These are phyloP conservation scores for Phlebiopsis flavidoalba DNA, from an alignment of 768 basidiomycete genomes.

Conservation along the genomic window DNA sequence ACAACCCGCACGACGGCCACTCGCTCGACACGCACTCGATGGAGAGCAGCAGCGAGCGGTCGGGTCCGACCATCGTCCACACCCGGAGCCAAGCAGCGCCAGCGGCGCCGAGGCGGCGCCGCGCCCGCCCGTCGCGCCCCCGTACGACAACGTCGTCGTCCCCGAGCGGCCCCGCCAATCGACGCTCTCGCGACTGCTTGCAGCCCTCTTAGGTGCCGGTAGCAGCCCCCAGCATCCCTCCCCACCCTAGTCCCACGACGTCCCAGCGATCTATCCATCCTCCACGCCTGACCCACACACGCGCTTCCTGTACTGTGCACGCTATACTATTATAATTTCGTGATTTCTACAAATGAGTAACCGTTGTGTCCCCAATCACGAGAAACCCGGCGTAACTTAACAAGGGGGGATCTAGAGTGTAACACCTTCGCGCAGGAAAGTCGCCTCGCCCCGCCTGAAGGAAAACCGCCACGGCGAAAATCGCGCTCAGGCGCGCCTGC, in stretches of 20 bases:
- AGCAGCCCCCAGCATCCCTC: background rate
- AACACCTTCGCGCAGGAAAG: background rate
- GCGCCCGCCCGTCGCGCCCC: too few relatives aligned
- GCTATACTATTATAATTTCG: background rate
- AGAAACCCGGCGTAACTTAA: background rate
- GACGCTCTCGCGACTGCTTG: background rate
- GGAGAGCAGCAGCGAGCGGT: background rate
- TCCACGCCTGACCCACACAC: background rate
- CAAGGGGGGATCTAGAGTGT: background rate
- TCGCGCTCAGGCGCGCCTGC: conserved; percentile 5
- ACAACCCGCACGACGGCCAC: conserved; percentile 11
- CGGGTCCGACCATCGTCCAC: background rate
- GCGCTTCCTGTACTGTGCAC: background rate
- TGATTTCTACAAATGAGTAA: background rate
- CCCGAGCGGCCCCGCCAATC: background rate
- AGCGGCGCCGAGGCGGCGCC: background rate
- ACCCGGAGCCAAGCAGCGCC: background rate
- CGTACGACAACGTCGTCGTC: background rate
- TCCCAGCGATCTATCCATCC: background rate
- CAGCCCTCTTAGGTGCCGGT: background rate
- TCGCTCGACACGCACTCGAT: conserved; percentile 8
- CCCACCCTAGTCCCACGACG: background rate
- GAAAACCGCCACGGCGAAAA: background rate
- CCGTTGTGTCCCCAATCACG: background rate
- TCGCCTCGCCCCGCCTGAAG: background rate